phyloP scores from a whole-genome alignment of 2,329 filamentous ascomycete genomes.

The Paracorniculantispora psalliotae region DNA sequence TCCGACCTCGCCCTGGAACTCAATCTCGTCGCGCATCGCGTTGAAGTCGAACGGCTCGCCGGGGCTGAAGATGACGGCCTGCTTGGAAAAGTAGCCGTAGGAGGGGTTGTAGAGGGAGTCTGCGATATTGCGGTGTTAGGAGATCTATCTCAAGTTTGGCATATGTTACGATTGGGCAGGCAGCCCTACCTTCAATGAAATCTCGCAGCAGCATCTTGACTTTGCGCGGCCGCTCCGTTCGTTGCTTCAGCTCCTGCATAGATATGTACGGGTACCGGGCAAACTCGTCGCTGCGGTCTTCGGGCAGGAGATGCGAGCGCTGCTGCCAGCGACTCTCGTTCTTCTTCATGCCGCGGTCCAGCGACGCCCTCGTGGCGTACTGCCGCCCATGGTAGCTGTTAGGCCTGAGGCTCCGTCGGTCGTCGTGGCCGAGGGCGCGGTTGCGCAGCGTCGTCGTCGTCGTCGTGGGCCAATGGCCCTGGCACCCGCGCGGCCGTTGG shows the following conservation, averaged over 20 bases:
- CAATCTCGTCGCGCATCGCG: constrained; percentile 72
- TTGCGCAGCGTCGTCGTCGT: constrained; percentile 18
- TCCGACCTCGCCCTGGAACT: constrained; percentile 74
- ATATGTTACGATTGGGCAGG: neutral
- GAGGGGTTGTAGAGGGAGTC: constrained; percentile 91
- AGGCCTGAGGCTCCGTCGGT: neutral
- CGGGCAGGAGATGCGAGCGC: constrained; percentile 66
- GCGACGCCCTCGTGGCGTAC: constrained; percentile 24
- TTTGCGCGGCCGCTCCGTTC: constrained; percentile 71
- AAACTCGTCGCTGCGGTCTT: constrained; percentile 77
- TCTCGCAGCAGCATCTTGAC: constrained; percentile 98
- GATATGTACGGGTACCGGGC: constrained; percentile 79
- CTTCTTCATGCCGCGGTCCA: constrained; percentile 37
- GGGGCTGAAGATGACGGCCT: constrained; percentile 91
- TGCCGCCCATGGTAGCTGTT: constrained; percentile 13
- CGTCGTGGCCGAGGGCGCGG: constrained; percentile 17
- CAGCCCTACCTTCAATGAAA: constrained; percentile 77
- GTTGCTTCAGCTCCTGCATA: constrained; percentile 66
- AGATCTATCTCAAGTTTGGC: too few species aligned
- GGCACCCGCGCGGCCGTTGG: constrained; percentile 43
- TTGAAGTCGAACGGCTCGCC: constrained; percentile 89
- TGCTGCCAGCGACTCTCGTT: constrained; percentile 82
- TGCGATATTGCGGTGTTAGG: constrained; percentile 33
- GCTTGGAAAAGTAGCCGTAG: constrained; percentile 95
- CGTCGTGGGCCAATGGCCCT: constrained; percentile 17